Percentiles rank a stretch among this genome's conserved stretches.
These are phyloP conservation scores for Gracilaria vermiculophylla DNA, from an alignment of 23 red algal genomes.

Conservation along the genomic window DNA sequence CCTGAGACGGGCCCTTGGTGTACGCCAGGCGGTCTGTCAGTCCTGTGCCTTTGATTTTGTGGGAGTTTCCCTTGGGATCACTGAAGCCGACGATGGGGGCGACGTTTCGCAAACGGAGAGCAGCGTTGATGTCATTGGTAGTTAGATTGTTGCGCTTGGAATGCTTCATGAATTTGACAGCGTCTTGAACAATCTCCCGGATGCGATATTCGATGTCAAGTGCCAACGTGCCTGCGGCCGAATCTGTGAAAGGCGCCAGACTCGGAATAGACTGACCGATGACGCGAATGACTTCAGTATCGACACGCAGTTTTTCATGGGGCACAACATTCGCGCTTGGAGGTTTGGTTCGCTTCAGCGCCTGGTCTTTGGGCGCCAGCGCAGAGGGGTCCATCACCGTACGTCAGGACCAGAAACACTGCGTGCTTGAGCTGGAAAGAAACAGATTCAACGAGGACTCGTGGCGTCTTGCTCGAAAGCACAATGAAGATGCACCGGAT, in stretches of 20 bases:
- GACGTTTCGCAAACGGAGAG: constrained; percentile 82
- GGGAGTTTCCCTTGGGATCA: background rate
- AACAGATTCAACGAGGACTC: no score
- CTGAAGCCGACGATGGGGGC: constrained; percentile 79
- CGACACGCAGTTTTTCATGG: background rate
- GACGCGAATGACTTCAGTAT: constrained; percentile 26
- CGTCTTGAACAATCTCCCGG: constrained; percentile 90
- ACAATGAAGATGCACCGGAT: no score
- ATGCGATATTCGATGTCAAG: constrained; percentile 92
- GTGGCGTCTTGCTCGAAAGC: no score
- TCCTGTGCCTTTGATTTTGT: background rate
- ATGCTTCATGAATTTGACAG: constrained; percentile 97
- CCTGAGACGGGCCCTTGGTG: no score
- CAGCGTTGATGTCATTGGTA: constrained; percentile 70
- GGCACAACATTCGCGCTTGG: background rate
- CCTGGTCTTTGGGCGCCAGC: background rate
- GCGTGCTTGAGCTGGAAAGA: no score
- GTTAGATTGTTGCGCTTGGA: constrained; percentile 77
- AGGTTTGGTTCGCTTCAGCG: background rate
- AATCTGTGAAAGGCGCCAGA: constrained; percentile 57
- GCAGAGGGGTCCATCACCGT: background rate
- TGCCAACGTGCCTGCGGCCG: constrained; percentile 58
- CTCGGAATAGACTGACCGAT: constrained; percentile 51
- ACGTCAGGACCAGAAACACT: background rate
- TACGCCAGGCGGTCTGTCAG: background rate